Evolutionary conservation across 179 eudicot genomes (phyloP).

Genomic region (Camellia oleifera): DNA sequence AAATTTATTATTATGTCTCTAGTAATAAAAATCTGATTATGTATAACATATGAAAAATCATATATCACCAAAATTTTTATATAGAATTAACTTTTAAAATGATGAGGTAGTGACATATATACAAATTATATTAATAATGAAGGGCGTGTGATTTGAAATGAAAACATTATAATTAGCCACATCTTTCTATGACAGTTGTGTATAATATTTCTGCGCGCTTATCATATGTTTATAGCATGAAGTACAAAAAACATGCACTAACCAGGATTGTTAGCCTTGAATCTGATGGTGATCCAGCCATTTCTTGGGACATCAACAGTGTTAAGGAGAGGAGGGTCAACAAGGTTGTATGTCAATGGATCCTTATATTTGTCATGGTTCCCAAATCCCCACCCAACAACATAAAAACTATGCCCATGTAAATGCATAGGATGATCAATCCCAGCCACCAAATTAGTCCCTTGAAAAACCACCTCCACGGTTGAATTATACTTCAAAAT

Average conservation of each 20-base stretch:
- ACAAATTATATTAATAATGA: too few species aligned
- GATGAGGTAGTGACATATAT: too few species aligned
- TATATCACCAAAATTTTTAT: too few species aligned
- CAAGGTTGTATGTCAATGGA: conserved; percentile 24
- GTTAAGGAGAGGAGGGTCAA: conserved; percentile 26
- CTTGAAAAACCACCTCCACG: conserved; percentile 40
- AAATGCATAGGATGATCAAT: conserved; percentile 34
- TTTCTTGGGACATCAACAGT: conserved; percentile 24
- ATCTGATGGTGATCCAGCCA: conserved; percentile 32
- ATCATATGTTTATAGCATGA: too few species aligned
- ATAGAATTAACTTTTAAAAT: too few species aligned
- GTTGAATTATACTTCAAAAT: conserved; percentile 24
- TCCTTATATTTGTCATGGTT: conserved; percentile 24
- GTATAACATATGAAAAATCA: too few species aligned
- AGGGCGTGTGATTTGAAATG: too few species aligned
- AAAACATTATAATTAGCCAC: too few species aligned
- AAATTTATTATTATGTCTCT: too few species aligned
- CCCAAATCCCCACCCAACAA: conserved; percentile 29
- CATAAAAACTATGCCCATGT: conserved; percentile 30
- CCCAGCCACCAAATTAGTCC: conserved; percentile 27
- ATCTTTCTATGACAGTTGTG: too few species aligned
- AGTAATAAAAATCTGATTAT: too few species aligned
- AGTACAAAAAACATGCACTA: not conserved
- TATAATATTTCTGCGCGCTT: too few species aligned
- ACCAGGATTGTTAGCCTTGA: conserved; percentile 31